Evolutionary conservation across 1,284 basidiomycete species (phyloP).

Genomic region (Leccinum fuscescens): DNA sequence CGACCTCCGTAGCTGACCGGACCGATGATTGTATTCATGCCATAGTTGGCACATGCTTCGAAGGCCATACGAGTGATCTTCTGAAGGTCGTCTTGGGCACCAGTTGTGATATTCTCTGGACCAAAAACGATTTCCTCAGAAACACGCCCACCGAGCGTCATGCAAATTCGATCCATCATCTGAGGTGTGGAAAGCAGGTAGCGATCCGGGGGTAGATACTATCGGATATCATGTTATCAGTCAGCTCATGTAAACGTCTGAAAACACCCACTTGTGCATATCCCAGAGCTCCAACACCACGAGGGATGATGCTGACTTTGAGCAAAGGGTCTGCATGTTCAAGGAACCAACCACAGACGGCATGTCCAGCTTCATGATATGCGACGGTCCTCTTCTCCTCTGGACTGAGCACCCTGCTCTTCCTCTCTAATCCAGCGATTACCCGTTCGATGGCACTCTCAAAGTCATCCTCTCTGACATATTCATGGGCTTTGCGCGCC

Average conservation of each 20-base stretch:
- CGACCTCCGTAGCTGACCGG: slow-evolving; percentile 93
- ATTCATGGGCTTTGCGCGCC: slow-evolving; percentile 80
- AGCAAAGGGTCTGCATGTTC: slow-evolving; percentile 96
- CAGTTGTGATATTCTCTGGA: slow-evolving; percentile 90
- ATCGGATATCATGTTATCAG: slow-evolving; percentile 9
- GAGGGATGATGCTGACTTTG: slow-evolving; percentile 98
- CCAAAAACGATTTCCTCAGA: slow-evolving; percentile 99
- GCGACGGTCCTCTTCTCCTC: slow-evolving; percentile 99
- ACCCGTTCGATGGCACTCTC: slow-evolving; percentile 98
- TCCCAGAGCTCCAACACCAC: slow-evolving; percentile 93
- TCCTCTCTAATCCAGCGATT: slow-evolving; percentile 94
- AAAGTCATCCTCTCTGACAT: slow-evolving; percentile 85
- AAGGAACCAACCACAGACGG: slow-evolving; percentile 97
- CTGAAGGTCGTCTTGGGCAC: slow-evolving; percentile 95
- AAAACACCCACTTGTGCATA: slow-evolving; percentile 79
- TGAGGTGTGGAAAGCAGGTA: slow-evolving; percentile 96
- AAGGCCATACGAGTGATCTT: slow-evolving; percentile 99
- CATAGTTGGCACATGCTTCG: slow-evolving; percentile 91
- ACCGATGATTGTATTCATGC: slow-evolving; percentile 94
- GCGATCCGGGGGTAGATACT: slow-evolving; percentile 95
- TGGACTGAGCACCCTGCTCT: slow-evolving; percentile 88
- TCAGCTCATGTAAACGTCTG: not conserved
- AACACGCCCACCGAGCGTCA: slow-evolving; percentile 98
- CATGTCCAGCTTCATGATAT: slow-evolving; percentile 99
- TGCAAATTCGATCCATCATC: slow-evolving; percentile 94